These are phyloP conservation scores for Diphasiastrum complanatum DNA, from an alignment of 83 land plant genomes.

Conservation along the genomic window DNA sequence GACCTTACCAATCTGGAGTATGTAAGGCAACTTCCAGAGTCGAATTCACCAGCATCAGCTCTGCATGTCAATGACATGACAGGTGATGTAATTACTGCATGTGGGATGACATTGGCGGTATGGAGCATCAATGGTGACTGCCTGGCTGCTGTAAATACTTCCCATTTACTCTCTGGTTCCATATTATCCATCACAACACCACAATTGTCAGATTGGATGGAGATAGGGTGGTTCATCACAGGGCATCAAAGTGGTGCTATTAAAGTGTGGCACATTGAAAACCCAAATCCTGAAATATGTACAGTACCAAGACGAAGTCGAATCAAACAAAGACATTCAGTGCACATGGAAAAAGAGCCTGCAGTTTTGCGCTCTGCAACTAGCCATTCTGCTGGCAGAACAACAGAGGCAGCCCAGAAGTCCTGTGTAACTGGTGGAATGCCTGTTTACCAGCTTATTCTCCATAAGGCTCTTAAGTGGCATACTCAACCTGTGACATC, in stretches of 20 bases:
- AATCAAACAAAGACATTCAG: not conserved
- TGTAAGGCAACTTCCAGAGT: constrained; percentile 87
- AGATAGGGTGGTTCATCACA: constrained; percentile 86
- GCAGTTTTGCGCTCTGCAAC: too few relatives aligned
- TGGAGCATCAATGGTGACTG: constrained; percentile 99
- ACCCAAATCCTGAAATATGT: constrained; percentile 30
- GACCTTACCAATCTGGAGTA: constrained; percentile 77
- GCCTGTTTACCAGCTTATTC: constrained; percentile 79
- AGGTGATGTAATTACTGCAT: constrained; percentile 89
- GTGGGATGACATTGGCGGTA: constrained; percentile 78
- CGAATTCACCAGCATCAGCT: constrained; percentile 87
- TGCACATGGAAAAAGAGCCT: not conserved
- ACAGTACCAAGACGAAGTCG: too few relatives aligned
- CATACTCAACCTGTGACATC: constrained; percentile 90
- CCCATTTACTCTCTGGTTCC: constrained; percentile 76
- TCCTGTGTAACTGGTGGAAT: constrained; percentile 22
- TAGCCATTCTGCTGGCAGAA: constrained; percentile 16
- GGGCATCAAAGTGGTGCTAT: constrained; percentile 96
- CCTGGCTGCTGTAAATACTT: constrained; percentile 85
- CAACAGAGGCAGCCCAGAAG: constrained; percentile 23
- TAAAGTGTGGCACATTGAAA: constrained; percentile 83
- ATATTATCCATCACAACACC: constrained; percentile 75
- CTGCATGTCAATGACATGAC: constrained; percentile 84
- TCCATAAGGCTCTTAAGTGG: constrained; percentile 60
- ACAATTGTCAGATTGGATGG: constrained; percentile 79